Conservation (phyloP, 192 early-diverging fungal species). For the Jimgerdemannia lactiflua region DNA sequence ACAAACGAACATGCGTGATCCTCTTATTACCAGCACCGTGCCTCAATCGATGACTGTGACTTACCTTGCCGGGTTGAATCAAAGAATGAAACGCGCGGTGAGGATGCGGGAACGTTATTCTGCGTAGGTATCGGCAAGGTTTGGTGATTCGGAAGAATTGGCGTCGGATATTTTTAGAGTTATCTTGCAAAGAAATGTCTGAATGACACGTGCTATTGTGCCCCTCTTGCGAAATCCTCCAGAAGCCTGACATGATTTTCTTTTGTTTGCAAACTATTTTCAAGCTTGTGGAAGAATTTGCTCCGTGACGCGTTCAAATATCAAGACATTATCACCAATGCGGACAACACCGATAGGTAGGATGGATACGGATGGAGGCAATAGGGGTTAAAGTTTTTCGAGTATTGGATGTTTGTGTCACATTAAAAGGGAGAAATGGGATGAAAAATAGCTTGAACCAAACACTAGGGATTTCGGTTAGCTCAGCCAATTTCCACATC, state of each 20-base stretch:
- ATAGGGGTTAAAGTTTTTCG: neutral
- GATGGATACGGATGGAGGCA: neutral
- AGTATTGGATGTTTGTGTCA: no score
- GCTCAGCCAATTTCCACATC: no score
- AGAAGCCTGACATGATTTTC: neutral
- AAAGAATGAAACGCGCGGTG: neutral
- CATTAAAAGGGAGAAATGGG: no score
- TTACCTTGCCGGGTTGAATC: neutral
- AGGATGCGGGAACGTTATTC: neutral
- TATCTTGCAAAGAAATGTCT: no score
- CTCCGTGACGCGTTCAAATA: conserved; percentile 76
- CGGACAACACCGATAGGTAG: conserved; percentile 60
- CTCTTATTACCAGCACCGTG: neutral
- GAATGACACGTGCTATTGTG: no score
- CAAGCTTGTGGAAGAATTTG: conserved; percentile 71
- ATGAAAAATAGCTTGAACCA: no score
- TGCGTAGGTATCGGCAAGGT: neutral
- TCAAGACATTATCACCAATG: conserved; percentile 77
- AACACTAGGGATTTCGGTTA: no score
- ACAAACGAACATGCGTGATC: neutral
- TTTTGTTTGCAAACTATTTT: neutral
- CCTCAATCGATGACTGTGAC: neutral
- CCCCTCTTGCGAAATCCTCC: neutral
- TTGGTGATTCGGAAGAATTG: no score
- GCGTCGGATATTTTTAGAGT: no score